These are phyloP conservation scores for Tulasnella sp. DNA, from an alignment of 768 basidiomycete species.

Conservation along the genomic window DNA sequence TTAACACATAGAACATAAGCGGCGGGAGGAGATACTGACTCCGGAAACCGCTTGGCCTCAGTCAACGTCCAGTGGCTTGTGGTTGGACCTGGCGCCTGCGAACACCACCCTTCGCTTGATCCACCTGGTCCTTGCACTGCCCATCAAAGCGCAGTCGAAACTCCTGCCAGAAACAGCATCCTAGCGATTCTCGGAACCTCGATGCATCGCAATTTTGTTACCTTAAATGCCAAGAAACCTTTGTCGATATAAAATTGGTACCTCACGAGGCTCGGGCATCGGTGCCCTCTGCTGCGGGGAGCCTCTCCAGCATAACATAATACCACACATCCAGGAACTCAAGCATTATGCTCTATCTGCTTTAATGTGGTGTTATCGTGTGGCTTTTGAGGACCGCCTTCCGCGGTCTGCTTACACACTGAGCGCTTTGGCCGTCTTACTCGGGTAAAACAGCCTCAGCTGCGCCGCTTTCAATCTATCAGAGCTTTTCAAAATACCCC, in stretches of 20 bases:
- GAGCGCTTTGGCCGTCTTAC: neutral
- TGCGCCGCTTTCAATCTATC: neutral
- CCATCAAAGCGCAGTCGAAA: neutral
- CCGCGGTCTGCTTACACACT: neutral
- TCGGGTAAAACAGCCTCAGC: neutral
- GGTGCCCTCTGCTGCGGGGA: too few relatives aligned
- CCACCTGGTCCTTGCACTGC: neutral
- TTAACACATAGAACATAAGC: neutral
- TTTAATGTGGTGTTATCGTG: neutral
- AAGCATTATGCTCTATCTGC: neutral
- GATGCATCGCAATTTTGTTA: neutral
- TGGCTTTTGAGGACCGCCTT: neutral
- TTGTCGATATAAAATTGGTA: neutral
- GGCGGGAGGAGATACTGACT: neutral
- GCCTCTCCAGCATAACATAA: too few relatives aligned
- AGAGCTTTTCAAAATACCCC: neutral
- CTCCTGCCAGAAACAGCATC: neutral
- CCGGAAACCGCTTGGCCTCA: neutral
- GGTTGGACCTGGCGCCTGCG: neutral
- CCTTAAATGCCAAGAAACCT: neutral
- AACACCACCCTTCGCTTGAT: neutral
- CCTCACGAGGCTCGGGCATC: neutral
- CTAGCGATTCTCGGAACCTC: neutral
- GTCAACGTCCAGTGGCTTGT: neutral
- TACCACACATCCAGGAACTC: neutral